These are phyloP conservation scores for Graphilbum ipis-grandicollis DNA, from an alignment of 2,329 filamentous ascomycete species.

Conservation along the genomic window DNA sequence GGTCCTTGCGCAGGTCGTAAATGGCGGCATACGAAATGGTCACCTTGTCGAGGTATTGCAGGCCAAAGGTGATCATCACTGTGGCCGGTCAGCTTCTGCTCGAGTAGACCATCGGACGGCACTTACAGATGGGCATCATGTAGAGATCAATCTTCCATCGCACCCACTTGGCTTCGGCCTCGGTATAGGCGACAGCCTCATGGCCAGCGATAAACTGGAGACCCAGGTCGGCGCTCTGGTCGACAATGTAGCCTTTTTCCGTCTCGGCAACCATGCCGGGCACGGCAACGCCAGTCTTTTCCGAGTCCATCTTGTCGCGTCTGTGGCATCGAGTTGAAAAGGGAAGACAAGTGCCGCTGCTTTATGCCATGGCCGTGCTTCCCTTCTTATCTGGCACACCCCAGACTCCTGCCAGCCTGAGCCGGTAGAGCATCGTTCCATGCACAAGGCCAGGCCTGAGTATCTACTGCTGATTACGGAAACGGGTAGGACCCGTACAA, in stretches of 20 bases:
- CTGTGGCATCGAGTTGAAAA: too few relatives aligned
- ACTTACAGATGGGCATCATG: not conserved
- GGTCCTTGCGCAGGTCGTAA: slow-evolving; percentile 44
- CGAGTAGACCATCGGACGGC: not conserved
- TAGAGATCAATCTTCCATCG: not conserved
- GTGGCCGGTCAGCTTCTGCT: not conserved
- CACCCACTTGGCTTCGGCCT: not conserved
- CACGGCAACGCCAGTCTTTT: too few relatives aligned
- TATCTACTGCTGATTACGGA: too few relatives aligned
- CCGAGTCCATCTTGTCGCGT: not conserved
- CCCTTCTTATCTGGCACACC: too few relatives aligned
- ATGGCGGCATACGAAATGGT: slow-evolving; percentile 60
- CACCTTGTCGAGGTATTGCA: slow-evolving; percentile 29
- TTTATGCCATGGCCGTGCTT: too few relatives aligned
- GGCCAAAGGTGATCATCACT: not conserved
- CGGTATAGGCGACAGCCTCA: not conserved
- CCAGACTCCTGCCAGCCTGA: too few relatives aligned
- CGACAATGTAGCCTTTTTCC: not conserved
- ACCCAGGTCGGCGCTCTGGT: not conserved
- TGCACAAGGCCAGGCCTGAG: too few relatives aligned
- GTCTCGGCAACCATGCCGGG: too few relatives aligned
- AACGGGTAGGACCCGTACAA: too few relatives aligned
- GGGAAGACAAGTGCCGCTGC: too few relatives aligned
- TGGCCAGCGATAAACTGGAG: not conserved
- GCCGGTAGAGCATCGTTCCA: too few relatives aligned